phyloP scores from a whole-genome alignment of 2,329 filamentous ascomycete genomes.

The Fusarium goolgardi region DNA sequence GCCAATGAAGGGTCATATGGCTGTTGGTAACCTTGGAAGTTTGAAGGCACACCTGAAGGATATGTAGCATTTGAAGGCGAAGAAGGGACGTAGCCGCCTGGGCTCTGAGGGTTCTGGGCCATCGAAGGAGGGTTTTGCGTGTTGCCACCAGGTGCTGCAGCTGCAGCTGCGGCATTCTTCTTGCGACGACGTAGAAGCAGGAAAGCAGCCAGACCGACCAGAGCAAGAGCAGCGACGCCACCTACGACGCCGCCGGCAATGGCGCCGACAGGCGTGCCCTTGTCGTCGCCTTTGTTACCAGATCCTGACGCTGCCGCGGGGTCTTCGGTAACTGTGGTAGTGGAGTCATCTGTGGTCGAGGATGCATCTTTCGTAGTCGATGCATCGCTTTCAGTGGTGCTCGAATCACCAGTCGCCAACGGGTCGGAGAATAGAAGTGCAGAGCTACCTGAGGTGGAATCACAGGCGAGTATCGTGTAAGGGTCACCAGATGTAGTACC shows the following conservation, averaged over 20 bases:
- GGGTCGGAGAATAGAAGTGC: slow-evolving; percentile 50
- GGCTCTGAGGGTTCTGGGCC: slow-evolving; percentile 40
- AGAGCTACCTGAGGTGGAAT: slow-evolving; percentile 40
- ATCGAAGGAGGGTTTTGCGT: slow-evolving; percentile 36
- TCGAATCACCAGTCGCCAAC: slow-evolving; percentile 28
- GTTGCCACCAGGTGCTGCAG: slow-evolving; percentile 17
- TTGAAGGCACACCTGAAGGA: slow-evolving; percentile 46
- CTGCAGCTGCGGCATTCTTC: slow-evolving; percentile 42
- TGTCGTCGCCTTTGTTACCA: slow-evolving; percentile 41
- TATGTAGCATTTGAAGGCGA: slow-evolving; percentile 44
- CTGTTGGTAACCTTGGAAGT: slow-evolving; percentile 42
- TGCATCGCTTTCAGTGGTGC: slow-evolving; percentile 12
- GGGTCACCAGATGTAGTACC: slow-evolving; percentile 39
- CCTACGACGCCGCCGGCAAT: slow-evolving; percentile 62
- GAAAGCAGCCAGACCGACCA: slow-evolving; percentile 56
- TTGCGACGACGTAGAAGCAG: slow-evolving; percentile 56
- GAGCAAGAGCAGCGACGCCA: slow-evolving; percentile 56
- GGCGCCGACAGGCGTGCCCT: slow-evolving; percentile 52
- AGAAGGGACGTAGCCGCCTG: slow-evolving; percentile 35
- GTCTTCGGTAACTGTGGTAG: slow-evolving; percentile 19
- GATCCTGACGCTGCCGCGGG: slow-evolving; percentile 38
- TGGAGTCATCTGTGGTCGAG: slow-evolving; percentile 8
- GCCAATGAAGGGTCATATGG: slow-evolving; percentile 45
- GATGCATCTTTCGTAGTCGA: slow-evolving; percentile 25
- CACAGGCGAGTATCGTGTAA: slow-evolving; percentile 48